Evolutionary conservation across 805 yeast species (phyloP), one percentile per base, ranked within the genome.

Genomic region (Lipomyces kockii): DNA sequence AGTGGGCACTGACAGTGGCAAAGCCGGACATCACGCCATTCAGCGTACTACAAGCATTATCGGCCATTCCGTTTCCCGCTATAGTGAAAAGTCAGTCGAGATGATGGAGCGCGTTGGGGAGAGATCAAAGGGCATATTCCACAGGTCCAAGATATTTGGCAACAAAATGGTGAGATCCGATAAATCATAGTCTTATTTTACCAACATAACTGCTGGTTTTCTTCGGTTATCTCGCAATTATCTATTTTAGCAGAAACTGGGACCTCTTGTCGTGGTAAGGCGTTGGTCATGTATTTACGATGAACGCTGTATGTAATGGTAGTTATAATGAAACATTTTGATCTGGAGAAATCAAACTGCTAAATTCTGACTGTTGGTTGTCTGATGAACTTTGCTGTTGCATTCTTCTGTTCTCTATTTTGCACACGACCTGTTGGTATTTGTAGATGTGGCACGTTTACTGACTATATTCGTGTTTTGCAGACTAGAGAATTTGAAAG

Each of bases 101-200:
- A 65, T 65, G 63, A 65, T 67, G 66, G 70, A 67, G 34, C 52
- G 56, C 39, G 51, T 67, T 3, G 70, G 70, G 20, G 70, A 67
- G 57, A 67, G 64, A 39, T 51, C 61, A 2, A 60, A 60, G 52
- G 67, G 70, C 12, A 54, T 64, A 51, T 54, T 67, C 12, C 52
- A 57, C 32, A 57, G 49, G 58, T 49, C 57, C 29, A 52, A 59
- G 55, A 27, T 63, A 12, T 64, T 67, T 52, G 70, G 70, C 22
- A 58, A 55, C 34, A 62, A 64, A 51, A 46, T 57, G 49, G 63
- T 57, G 49, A 22, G 63, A 34, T 61, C 63, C 27, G 63, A 61
- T 17, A 61, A 55, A 55, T 61, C 27, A 43, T 59, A n/a, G 55
- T 25, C n/a, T 52, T 25, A 3, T 49, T 49, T 49, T 37, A 11